Evolutionary conservation across 371 early-diverging fungal genomes (phyloP).

Genomic region (Cokeromyces recurvatus): DNA sequence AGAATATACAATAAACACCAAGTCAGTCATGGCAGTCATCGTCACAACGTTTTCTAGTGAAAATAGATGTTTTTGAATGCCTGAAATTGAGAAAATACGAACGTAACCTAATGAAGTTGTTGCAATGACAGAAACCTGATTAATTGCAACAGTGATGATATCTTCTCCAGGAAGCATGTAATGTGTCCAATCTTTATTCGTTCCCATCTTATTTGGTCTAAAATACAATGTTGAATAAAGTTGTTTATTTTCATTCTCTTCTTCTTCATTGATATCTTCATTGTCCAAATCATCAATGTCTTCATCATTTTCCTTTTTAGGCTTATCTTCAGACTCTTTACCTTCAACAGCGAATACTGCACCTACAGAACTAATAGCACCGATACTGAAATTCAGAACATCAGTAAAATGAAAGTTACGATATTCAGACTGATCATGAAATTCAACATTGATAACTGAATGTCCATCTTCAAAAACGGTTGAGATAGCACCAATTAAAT

Average conservation of each 20-base stretch:
- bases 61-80: constrained; percentile 70
- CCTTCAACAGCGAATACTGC: constrained; percentile 70
- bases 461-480: constrained; percentile 66
- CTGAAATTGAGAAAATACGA: constrained; percentile 72
- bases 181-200: constrained; percentile 77
- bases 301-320: constrained; percentile 6
- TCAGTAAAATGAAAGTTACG: constrained; percentile 84
- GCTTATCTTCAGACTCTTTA: constrained; percentile 12
- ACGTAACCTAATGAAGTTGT: constrained; percentile 73
- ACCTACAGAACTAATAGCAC: constrained; percentile 65
- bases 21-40: constrained; percentile 48
- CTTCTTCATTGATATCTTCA: constrained; percentile 14
- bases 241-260: constrained; percentile 8
- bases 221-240: constrained; percentile 57
- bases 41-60: constrained; percentile 65
- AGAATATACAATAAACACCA: constrained; percentile 30
- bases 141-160: constrained; percentile 67
- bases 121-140: constrained; percentile 61
- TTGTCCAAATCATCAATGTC: constrained; percentile 21
- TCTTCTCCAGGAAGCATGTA: constrained; percentile 65
- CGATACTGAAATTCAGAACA: constrained; percentile 67
- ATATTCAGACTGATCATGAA: constrained; percentile 74
- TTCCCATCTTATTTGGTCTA: constrained; percentile 18
- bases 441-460: constrained; percentile 78
- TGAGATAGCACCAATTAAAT: constrained; percentile 74